Conservation (phyloP, 768 basidiomycete genomes). For the Multifurca ochricompacta region DNA sequence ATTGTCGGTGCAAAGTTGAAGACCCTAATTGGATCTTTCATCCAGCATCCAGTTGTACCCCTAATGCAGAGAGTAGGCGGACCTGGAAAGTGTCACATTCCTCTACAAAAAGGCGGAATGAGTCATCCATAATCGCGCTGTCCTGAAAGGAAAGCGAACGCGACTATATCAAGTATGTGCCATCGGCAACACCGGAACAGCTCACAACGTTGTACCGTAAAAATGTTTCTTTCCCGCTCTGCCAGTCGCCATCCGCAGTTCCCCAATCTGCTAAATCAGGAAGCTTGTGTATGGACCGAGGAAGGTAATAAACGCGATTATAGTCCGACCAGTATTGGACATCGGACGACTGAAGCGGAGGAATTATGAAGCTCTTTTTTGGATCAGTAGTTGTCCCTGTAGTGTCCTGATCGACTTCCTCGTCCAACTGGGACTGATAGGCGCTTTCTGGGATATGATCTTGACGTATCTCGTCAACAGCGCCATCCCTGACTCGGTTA, state of each 20-base stretch:
- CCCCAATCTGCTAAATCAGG: slow-evolving; percentile 55
- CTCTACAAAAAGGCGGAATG: slow-evolving; percentile 60
- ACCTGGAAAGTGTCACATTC: slow-evolving; percentile 74
- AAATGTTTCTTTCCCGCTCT: slow-evolving; percentile 43
- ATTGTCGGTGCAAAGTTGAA: slow-evolving; percentile 61
- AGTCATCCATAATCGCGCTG: slow-evolving; percentile 58
- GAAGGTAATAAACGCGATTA: slow-evolving; percentile 54
- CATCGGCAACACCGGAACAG: background rate
- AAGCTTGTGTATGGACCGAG: slow-evolving; percentile 55
- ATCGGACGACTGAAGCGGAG: slow-evolving; percentile 21
- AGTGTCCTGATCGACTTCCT: slow-evolving; percentile 23
- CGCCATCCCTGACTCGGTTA: slow-evolving; percentile 37
- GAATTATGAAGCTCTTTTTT: background rate
- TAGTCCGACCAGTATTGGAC: slow-evolving; percentile 67
- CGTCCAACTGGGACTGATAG: slow-evolving; percentile 43
- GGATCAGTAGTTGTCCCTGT: background rate
- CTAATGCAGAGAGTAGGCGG: background rate
- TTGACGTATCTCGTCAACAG: slow-evolving; percentile 43
- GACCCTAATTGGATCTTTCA: slow-evolving; percentile 38
- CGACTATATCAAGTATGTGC: background rate
- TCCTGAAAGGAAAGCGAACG: slow-evolving; percentile 34
- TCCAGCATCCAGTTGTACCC: background rate
- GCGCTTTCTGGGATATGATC: slow-evolving; percentile 44
- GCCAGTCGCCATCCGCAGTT: slow-evolving; percentile 48
- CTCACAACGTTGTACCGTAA: slow-evolving; percentile 47